Evolutionary conservation across 495 filamentous ascomycete species (phyloP), one percentile per base, ranked within the genome.

Genomic region (Aspergillus mulundensis): DNA sequence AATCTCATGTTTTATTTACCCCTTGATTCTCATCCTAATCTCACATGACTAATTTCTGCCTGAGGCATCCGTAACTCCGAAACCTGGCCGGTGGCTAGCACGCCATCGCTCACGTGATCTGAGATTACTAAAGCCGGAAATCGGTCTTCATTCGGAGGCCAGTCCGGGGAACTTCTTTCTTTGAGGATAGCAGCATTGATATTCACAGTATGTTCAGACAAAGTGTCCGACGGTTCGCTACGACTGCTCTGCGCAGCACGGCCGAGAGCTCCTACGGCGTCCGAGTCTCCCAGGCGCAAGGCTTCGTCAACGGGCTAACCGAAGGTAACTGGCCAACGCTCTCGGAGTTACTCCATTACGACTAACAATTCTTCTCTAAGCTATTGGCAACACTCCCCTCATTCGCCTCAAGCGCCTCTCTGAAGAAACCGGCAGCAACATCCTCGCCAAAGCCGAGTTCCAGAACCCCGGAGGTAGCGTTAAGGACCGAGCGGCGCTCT

Each of bases 401-500:
- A 96, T 98, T 71, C 85, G 87, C 3, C 80, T 98, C 39, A 93
- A 96, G 71, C 80, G 74, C 15, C 83, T 98, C 54, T 97, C 94
- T 18, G 85, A 89, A 57, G 81, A 96, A 63, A 97, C 94, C 16
- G 93, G 93, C 45, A 97, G 95, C 79, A 87, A 95, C 59, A 78
- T 98, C 46, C 85, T 96, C 32, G 94, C 95, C 59, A 98, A 98
- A 70, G 94, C 94, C 55, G 94, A 98, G 65, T 98, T 98, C 75
- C 94, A 95, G 78, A 97, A 98, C 78, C 94, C 94, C 11, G 94
- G 94, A 59, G 94, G 94, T 25, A 91, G 86, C 56, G 88, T 98
- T 63, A 98, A 98, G 76, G 94, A 98, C 79, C 88, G 94, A 53
- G 95, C 94, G 2, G 94, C 94, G 2, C 81, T 96, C 10, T 98